Evolutionary conservation across 1,139 yeast species (phyloP).

Genomic region (Saccharomycopsis hybrid): DNA sequence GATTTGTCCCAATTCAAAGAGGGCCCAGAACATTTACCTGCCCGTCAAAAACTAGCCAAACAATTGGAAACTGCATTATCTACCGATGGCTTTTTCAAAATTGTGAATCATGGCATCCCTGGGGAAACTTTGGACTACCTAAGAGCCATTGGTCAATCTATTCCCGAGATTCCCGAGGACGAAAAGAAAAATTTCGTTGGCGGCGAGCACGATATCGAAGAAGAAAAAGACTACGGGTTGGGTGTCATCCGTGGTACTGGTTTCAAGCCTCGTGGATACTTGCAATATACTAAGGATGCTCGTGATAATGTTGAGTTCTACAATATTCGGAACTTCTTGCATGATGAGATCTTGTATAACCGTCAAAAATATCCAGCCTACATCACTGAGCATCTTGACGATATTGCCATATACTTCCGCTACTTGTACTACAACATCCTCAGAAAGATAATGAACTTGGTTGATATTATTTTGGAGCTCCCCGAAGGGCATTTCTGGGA

Average conservation of each 20-base stretch:
- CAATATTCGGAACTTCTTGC: conserved; percentile 35
- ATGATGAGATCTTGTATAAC: conserved; percentile 28
- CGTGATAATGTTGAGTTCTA: conserved; percentile 39
- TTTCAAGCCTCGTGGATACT: conserved; percentile 41
- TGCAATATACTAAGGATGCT: conserved; percentile 38
- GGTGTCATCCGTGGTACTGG: conserved; percentile 46
- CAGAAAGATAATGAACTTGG: conserved; percentile 31
- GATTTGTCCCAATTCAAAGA: conserved; percentile 34
- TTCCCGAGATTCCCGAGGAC: conserved; percentile 38
- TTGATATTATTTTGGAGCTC: conserved; percentile 37
- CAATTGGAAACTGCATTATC: conserved; percentile 34
- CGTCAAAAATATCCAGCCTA: conserved; percentile 33
- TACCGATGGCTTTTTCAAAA: conserved; percentile 41
- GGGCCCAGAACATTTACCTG: conserved; percentile 30
- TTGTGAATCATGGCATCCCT: conserved; percentile 35
- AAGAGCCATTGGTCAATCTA: conserved; percentile 35
- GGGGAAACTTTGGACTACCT: conserved; percentile 30
- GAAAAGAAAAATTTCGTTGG: conserved; percentile 35
- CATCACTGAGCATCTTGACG: conserved; percentile 32
- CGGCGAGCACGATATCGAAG: conserved; percentile 34
- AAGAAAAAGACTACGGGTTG: conserved; percentile 27
- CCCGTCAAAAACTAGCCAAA: conserved; percentile 31
- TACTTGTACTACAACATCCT: conserved; percentile 33
- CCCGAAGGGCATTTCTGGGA: conserved; percentile 38
- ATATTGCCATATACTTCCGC: conserved; percentile 34